A percentile compares a stretch with the other conserved stretches of the same genome.
phyloP scores from a whole-genome alignment of 164 flowering plant species.

The Macadamia tetraphylla region DNA sequence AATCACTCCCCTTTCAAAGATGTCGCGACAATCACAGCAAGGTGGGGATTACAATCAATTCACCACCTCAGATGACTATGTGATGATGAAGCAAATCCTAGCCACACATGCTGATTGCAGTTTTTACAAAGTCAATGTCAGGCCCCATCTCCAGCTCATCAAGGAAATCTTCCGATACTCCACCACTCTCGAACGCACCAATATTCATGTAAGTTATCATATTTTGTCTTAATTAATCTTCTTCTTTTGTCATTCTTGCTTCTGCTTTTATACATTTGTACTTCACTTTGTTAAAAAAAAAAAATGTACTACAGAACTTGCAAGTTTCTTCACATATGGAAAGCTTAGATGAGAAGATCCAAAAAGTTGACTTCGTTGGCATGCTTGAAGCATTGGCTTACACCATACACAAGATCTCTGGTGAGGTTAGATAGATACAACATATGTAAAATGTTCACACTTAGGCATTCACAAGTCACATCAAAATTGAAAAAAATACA shows the following conservation, averaged over 20 bases:
- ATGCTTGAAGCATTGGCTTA: conserved; percentile 32
- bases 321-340: conserved; percentile 7
- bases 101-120: conserved; percentile 62
- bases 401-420: conserved; percentile 23
- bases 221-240: no score
- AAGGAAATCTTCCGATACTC: conserved; percentile 44
- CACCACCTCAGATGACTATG: conserved; percentile 50
- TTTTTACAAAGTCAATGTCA: conserved; percentile 39
- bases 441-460: no score
- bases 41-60: conserved; percentile 29
- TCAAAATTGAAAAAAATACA: no score
- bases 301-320: not conserved
- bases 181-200: conserved; percentile 9
- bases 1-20: no score
- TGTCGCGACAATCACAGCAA: not conserved
- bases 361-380: conserved; percentile 15
- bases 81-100: conserved; percentile 49
- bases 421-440: conserved; percentile 39
- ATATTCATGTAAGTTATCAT: not conserved
- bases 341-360: conserved; percentile 27
- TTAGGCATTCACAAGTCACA: no score
- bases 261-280: no score
- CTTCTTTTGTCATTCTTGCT: not conserved
- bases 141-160: conserved; percentile 46
- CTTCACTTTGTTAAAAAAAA: no score